Conservation (phyloP, 208 protist species). For the Blechomonas ayalai region DNA sequence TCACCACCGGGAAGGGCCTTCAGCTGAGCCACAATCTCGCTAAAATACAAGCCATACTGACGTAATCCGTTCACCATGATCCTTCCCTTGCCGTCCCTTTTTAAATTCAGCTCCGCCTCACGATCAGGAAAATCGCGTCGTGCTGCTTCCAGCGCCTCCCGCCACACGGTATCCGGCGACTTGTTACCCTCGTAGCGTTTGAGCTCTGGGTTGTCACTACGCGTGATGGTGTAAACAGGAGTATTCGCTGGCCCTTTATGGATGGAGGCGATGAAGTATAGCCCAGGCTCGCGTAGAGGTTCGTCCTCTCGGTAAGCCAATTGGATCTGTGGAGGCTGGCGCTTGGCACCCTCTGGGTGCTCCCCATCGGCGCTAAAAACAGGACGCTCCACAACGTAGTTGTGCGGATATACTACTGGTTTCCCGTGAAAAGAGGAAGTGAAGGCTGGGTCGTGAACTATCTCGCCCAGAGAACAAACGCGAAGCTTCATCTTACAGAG, state of each 20-base stretch:
- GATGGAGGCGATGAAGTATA: conserved; percentile 44
- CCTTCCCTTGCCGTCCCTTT: no score
- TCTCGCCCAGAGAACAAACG: conserved; percentile 30
- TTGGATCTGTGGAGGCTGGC: neutral
- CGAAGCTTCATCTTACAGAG: no score
- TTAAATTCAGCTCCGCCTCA: neutral
- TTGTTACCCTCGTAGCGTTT: conserved; percentile 25
- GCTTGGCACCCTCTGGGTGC: neutral
- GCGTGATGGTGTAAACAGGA: conserved; percentile 38
- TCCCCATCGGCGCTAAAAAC: conserved; percentile 22
- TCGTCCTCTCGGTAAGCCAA: neutral
- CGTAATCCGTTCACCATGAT: conserved; percentile 21
- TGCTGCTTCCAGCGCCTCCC: conserved; percentile 34
- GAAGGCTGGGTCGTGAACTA: conserved; percentile 28
- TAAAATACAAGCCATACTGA: conserved; percentile 28
- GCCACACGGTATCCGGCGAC: conserved; percentile 30
- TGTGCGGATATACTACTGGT: conserved; percentile 27
- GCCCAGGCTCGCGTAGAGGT: neutral
- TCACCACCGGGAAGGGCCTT: conserved; percentile 22
- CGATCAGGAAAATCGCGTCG: conserved; percentile 38
- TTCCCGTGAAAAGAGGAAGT: conserved; percentile 9
- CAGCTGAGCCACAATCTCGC: conserved; percentile 19
- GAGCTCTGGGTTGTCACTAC: conserved; percentile 46
- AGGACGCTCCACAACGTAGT: conserved; percentile 45
- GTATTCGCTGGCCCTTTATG: conserved; percentile 2